phyloP scores from a whole-genome alignment of 2,329 filamentous ascomycete species.

The Graphilbum sp. region DNA sequence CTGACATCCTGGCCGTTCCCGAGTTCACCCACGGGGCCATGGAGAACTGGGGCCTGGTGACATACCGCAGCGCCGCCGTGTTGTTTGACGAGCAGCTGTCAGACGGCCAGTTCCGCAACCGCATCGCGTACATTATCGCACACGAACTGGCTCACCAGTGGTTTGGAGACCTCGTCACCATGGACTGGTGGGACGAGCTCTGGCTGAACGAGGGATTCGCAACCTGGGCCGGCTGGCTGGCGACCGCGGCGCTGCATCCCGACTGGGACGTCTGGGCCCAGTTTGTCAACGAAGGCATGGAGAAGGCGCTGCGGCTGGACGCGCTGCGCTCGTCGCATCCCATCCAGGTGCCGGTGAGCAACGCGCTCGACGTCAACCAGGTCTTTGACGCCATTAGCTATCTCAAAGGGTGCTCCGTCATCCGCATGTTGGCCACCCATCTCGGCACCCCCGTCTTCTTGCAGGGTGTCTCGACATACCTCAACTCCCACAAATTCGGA shows the following conservation, averaged over 20 bases:
- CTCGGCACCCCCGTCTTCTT: constrained; percentile 80
- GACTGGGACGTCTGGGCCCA: constrained; percentile 98
- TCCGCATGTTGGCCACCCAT: constrained; percentile 89
- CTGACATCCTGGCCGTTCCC: constrained; percentile 78
- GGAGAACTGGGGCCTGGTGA: constrained; percentile 96
- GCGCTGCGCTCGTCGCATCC: constrained; percentile 83
- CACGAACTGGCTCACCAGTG: constrained; percentile 96
- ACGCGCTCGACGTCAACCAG: constrained; percentile 91
- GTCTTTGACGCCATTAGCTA: constrained; percentile 97
- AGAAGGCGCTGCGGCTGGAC: constrained; percentile 81
- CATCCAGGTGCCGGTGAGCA: constrained; percentile 86
- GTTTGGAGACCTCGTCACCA: constrained; percentile 95
- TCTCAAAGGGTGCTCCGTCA: constrained; percentile 87
- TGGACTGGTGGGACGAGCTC: constrained; percentile 96
- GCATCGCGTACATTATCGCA: constrained; percentile 93
- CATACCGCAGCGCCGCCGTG: constrained; percentile 86
- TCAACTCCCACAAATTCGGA: constrained; percentile 75
- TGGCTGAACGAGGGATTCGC: constrained; percentile 98
- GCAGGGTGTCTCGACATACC: constrained; percentile 75
- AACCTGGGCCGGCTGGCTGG: constrained; percentile 95
- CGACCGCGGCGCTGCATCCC: constrained; percentile 78
- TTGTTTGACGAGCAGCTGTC: constrained; percentile 91
- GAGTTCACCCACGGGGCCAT: constrained; percentile 81
- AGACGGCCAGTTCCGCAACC: constrained; percentile 78
- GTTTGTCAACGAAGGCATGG: constrained; percentile 89